Conservation (phyloP, 306 rosid genomes). For the Prunus mongolica region DNA sequence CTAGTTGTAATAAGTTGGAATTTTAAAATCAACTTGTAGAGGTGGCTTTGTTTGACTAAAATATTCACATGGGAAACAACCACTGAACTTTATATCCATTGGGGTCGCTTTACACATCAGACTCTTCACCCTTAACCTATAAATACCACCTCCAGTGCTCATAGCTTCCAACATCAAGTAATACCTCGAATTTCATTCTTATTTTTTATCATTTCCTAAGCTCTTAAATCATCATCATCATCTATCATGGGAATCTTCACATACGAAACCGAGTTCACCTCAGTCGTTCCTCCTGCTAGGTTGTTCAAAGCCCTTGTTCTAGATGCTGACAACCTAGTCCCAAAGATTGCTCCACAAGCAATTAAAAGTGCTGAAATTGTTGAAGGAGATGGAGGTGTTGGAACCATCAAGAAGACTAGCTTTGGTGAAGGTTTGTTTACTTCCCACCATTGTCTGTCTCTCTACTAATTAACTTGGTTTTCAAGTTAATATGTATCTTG, state of each 20-base stretch:
- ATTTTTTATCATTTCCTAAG: neutral
- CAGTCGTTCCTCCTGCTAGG: conserved; percentile 12
- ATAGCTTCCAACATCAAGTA: neutral
- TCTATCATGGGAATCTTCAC: conserved; percentile 41
- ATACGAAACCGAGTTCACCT: conserved; percentile 16
- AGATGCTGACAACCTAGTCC: conserved; percentile 39
- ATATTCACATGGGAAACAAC: conserved; percentile 13
- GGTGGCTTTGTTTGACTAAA: neutral
- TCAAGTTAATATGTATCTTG: too few relatives aligned
- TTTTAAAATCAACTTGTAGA: neutral
- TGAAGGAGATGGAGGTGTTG: conserved; percentile 47
- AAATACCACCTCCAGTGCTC: neutral
- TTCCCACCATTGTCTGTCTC: too few relatives aligned
- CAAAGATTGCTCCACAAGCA: conserved; percentile 25
- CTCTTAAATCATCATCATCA: neutral
- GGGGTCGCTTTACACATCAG: neutral
- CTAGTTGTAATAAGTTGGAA: neutral
- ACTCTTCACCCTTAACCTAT: conserved; percentile 3
- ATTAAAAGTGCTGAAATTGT: conserved; percentile 26
- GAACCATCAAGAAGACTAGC: conserved; percentile 32
- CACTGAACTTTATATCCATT: neutral
- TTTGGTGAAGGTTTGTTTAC: conserved; percentile 13
- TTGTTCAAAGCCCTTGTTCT: conserved; percentile 20
- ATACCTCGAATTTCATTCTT: neutral
- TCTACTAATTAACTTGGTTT: too few relatives aligned